Evolutionary conservation across 331 rosid genomes (phyloP).

Genomic region (Arachis monticola): DNA sequence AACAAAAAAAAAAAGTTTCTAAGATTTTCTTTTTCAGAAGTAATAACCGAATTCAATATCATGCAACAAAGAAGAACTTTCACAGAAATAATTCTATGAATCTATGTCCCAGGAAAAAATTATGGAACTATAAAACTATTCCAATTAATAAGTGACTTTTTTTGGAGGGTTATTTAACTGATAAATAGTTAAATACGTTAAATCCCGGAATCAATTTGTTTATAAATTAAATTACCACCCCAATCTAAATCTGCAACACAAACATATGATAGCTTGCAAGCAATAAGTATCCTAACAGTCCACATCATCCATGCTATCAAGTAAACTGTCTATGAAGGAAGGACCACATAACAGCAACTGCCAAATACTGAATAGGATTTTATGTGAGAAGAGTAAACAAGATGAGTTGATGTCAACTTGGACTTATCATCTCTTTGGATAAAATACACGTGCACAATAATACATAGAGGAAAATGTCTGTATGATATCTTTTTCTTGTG

Average conservation of each 20-base stretch:
- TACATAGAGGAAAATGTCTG: not conserved
- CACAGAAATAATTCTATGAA: conserved; percentile 3
- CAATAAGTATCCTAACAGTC: conserved; percentile 11
- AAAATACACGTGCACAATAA: conserved; percentile 15
- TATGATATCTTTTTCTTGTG: no score
- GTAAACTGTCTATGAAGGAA: conserved; percentile 8
- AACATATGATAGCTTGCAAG: not conserved
- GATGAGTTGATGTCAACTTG: conserved; percentile 38
- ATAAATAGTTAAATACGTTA: not conserved
- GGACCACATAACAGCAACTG: conserved; percentile 35
- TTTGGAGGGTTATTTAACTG: not conserved
- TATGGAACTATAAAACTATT: not conserved
- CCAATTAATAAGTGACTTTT: not conserved
- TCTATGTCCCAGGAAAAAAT: not conserved
- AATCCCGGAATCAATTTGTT: not conserved
- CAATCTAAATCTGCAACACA: no score
- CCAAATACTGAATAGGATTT: conserved; percentile 16
- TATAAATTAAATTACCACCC: not conserved
- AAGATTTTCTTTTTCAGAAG: not conserved
- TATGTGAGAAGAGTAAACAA: conserved; percentile 31
- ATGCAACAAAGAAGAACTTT: conserved; percentile 14
- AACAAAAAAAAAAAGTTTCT: not conserved
- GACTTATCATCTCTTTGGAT: conserved; percentile 32
- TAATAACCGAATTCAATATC: not conserved
- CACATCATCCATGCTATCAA: conserved; percentile 15